These are phyloP conservation scores for Xylaria longipes DNA, from an alignment of 495 filamentous ascomycete genomes.

Conservation along the genomic window DNA sequence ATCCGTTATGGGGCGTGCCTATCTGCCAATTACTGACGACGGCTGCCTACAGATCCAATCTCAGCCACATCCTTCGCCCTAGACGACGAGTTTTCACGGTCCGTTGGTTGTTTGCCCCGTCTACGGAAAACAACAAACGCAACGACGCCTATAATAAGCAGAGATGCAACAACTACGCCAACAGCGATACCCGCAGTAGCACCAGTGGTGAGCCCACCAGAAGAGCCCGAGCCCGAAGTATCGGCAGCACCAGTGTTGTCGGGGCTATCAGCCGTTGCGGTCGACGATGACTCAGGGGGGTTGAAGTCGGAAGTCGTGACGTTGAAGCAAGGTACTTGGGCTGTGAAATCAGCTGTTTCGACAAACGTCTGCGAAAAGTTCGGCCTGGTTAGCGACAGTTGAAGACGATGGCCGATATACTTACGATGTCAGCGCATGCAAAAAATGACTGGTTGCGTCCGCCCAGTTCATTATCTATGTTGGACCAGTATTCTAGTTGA, in stretches of 20 bases:
- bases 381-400: background rate
- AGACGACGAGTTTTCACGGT: slow-evolving; percentile 21
- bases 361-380: slow-evolving; percentile 46
- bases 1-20: background rate
- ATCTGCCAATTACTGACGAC: background rate
- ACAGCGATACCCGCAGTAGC: slow-evolving; percentile 16
- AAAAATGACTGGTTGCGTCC: slow-evolving; percentile 58
- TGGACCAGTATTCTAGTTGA: slow-evolving; percentile 56
- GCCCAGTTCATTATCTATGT: slow-evolving; percentile 43
- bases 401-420: background rate
- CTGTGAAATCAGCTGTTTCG: slow-evolving; percentile 44
- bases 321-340: slow-evolving; percentile 58
- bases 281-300: slow-evolving; percentile 31
- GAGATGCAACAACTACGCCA: slow-evolving; percentile 39
- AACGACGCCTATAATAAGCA: slow-evolving; percentile 32
- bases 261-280: slow-evolving; percentile 22
- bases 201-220: slow-evolving; percentile 45
- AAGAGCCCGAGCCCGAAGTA: slow-evolving; percentile 19
- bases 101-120: slow-evolving; percentile 18
- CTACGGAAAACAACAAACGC: slow-evolving; percentile 37
- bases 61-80: slow-evolving; percentile 29
- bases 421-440: slow-evolving; percentile 56
- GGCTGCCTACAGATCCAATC: slow-evolving; percentile 36
- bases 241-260: slow-evolving; percentile 6
- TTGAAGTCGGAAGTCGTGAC: slow-evolving; percentile 49